Evolutionary conservation across 2,329 filamentous ascomycete genomes (phyloP).

Genomic region (Mollisia scopiformis): DNA sequence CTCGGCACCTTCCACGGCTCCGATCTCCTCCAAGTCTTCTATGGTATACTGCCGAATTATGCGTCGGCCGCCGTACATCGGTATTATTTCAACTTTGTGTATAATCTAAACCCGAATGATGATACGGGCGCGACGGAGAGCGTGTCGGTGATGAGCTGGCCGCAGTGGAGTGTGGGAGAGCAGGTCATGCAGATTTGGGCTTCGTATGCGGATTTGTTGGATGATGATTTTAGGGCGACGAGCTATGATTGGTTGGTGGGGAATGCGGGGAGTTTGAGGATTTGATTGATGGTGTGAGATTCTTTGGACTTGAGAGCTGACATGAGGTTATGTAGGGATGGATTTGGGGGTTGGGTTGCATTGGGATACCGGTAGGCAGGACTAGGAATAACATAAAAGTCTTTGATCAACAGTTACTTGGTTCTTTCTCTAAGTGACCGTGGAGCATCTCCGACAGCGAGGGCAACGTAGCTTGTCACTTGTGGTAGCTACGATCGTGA

Average conservation of each 20-base stretch:
- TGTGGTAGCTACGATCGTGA: too few relatives aligned
- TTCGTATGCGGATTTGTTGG: slow-evolving; percentile 40
- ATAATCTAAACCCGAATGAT: slow-evolving; percentile 70
- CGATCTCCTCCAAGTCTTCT: slow-evolving; percentile 69
- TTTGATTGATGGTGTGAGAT: too few relatives aligned
- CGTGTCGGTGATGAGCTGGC: slow-evolving; percentile 47
- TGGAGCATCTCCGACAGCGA: too few relatives aligned
- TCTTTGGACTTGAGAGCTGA: too few relatives aligned
- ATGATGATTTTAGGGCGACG: slow-evolving; percentile 51
- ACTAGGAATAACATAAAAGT: too few relatives aligned
- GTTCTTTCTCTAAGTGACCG: too few relatives aligned
- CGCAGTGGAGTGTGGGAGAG: slow-evolving; percentile 53
- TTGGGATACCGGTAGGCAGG: too few relatives aligned
- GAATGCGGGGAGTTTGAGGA: slow-evolving; percentile 25
- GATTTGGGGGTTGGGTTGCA: too few relatives aligned
- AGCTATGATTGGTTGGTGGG: slow-evolving; percentile 44
- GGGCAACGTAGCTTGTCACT: too few relatives aligned
- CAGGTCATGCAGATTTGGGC: slow-evolving; percentile 53
- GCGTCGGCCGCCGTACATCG: slow-evolving; percentile 63
- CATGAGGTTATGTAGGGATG: too few relatives aligned
- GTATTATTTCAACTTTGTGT: slow-evolving; percentile 75
- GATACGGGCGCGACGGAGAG: slow-evolving; percentile 35
- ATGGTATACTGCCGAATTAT: slow-evolving; percentile 30
- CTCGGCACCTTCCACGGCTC: slow-evolving; percentile 76
- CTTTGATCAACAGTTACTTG: too few relatives aligned